Evolutionary conservation across 768 basidiomycete species (phyloP), one percentile per base, ranked within the genome.

Genomic region (Calocera viscosa): DNA sequence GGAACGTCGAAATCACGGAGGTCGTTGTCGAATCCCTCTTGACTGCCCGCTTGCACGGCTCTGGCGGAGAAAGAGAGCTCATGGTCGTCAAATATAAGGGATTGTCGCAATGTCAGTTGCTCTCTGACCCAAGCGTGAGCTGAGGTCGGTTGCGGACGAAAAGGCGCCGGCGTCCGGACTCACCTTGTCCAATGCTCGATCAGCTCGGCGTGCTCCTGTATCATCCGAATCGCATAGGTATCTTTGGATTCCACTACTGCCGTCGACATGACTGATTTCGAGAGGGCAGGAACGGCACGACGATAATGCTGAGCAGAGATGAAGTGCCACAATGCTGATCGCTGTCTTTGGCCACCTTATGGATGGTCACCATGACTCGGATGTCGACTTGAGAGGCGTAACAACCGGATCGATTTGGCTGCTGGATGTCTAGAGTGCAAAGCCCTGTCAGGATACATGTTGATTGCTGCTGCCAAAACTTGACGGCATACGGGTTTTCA

Each of bases 11-110:
- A 65, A 10, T 49, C 65, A 22, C 64, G 49, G 35, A n/a, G n/a
- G n/a, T 60, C 40, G n/a, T 53, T 47, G 26, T 33, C 47, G 2
- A 49, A 38, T 19, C 34, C 24, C 12, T 30, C 19, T 10, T 3
- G 35, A 1, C 22, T n/a, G 30, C 22, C 64, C 24, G 2, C 3
- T 11, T 2, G 22, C 24, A 7, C 17, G 3, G 8, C 22, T 38
- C 34, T 63, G 2, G 66, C 65, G 33, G n/a, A 49, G 67, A 68
- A 68, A 24, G 64, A 49, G 0, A 68, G 67, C 12, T 60, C 67
- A 16, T 53, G 49, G 65, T 68, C 67, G 32, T 39, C 26, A 30
- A 68, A 68, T 33, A 66, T 60, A 22, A 65, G 49, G 32, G 49
- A 35, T 32, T 35, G 14, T 26, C 63, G 26, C 14, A 68, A 30